Base-by-base conservation (phyloP, 2,329 filamentous ascomycete species). In the Coniella lustricola region DNA sequence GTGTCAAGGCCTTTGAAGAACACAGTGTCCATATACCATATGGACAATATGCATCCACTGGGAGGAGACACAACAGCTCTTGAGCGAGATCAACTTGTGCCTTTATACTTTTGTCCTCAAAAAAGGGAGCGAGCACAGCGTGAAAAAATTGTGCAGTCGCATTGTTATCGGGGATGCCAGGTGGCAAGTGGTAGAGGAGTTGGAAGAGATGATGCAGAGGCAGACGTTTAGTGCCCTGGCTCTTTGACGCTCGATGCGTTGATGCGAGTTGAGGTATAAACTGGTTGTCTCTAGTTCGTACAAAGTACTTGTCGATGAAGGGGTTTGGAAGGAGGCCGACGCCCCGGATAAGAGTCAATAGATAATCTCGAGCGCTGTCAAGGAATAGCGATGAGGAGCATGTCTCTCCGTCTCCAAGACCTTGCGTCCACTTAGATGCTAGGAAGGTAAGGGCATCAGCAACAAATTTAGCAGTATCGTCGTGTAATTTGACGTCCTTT, bases 401-500 rank as follows among this genome's bases (percentile, higher is more conserved):
- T 65, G 68, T 56, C 65, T 81, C 60, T 18, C 14, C 25, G 9
- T 38, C 10, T 14, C 14, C n/a, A 16, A 43, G 49, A 16, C 79
- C 79, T 12, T 60, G 63, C 16, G 71, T 71, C 88, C 90, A 95
- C 2, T 90, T 64, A 21, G 76, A 79, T 42, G 81, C 77, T 7
- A 95, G 68, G 18, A 90, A 66, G 36, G 81, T 81, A 43, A 91
- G 75, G 18, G 90, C 74, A 36, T 80, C 75, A 18, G 86, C 84
- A 53, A 95, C 76, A 50, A 90, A 91, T 52, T 82, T 78, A 60
- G 87, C 86, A 1, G 90, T 87, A 53, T 97, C 91, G 12, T 78
- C 77, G 0, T 89, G 90, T 7, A 90, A 83, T 58, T 91, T 95
- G 57, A 98, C 85, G 65, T 98, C 93, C 65, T 95, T 95, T 36